Base-by-base conservation (phyloP, 2,329 filamentous ascomycete genomes). In the Fusarium chuoi region DNA sequence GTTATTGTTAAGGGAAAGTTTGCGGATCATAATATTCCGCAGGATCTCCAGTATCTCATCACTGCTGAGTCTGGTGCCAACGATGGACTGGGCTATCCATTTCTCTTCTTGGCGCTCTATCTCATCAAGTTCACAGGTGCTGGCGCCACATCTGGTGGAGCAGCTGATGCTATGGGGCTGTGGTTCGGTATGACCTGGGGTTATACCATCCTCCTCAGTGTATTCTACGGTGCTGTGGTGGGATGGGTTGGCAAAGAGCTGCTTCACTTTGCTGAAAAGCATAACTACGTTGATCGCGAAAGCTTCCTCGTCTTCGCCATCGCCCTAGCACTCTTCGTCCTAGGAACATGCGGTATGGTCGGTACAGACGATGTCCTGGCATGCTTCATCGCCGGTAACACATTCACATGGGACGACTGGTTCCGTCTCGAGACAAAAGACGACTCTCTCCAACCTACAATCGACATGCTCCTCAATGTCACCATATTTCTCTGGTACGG, bases 1-100 rank as follows among this genome's bases (percentile, higher is more conserved):
- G 93, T 93, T 6, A 97, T 98, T 65, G 94, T 98, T 51, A 98
- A 98, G 84, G 95, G 95, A 38, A 95, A 94, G 77, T 98, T 97
- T 79, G 95, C 95, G 2, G 95, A 98, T 78, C 92, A 95, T 77
- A 96, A 98, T 79, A 92, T 98, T 24, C 94, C 95, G 1, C 91
- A 91, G 65, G 89, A 92, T 35, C 84, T 98, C 55, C 94, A 97
- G 84, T 91, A 92, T 73, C 94, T 94, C 75, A 93, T 94, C 78
- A 88, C 93, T 55, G 92, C 91, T 30, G 95, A 98, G 83, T 95
- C 93, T 0, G 95, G 95, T 4, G 93, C 94, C 3, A 98, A 98
- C 78, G 95, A 98, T 82, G 95, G 95, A 0, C 86, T 96, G 41
- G 94, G 94, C 0, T 98, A 98, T 77, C 95, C 94, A 0, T 98